Evolutionary conservation across 2,329 filamentous ascomycete genomes (phyloP), one percentile per base, ranked within the genome.

Genomic region (Alternaria solani): DNA sequence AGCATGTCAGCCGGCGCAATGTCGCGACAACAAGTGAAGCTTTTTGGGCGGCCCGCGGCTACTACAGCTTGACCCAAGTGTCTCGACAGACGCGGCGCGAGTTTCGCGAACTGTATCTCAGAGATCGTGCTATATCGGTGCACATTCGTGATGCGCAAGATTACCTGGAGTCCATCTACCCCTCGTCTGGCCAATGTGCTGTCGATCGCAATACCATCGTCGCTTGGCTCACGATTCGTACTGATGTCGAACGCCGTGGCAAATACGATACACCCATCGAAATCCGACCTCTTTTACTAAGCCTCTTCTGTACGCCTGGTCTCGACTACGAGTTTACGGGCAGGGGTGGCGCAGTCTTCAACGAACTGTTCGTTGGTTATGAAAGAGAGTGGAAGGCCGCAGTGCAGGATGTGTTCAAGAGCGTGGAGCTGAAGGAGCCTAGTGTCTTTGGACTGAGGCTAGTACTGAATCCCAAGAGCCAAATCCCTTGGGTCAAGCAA

Each of bases 231-330:
- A 60, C 57, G 1, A 62, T 62, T 23, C 60, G 60, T 39, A 59
- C 57, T 30, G 60, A 62, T 12, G 56, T 55, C 16, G 51, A 62
- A 44, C 56, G 60, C 16, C 57, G 57, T 25, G 52, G 57, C 25
- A 59, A 62, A 41, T 62, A 62, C 44, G 51, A 59, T 28, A 58
- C 59, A 18, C 55, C 59, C 25, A 61, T 60, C 43, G 60, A 59
- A 56, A 53, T 62, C 12, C 51, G 57, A 9, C 56, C 60, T 18
- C 51, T 62, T 7, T 30, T 62, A 9, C 14, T 47, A 23, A 60
- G 23, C 5, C 56, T 62, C 14, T 56, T 55, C 56, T 44, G 43
- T n/a, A 55, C 52, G 7, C 41, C 52, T 36, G 52, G 57, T 23
- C 48, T 62, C n/a, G 56, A 62, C 12, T 62, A 53, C 14, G 56